Evolutionary conservation across 306 rosid species (phyloP).

Genomic region (Cucurbita argyrosperma): DNA sequence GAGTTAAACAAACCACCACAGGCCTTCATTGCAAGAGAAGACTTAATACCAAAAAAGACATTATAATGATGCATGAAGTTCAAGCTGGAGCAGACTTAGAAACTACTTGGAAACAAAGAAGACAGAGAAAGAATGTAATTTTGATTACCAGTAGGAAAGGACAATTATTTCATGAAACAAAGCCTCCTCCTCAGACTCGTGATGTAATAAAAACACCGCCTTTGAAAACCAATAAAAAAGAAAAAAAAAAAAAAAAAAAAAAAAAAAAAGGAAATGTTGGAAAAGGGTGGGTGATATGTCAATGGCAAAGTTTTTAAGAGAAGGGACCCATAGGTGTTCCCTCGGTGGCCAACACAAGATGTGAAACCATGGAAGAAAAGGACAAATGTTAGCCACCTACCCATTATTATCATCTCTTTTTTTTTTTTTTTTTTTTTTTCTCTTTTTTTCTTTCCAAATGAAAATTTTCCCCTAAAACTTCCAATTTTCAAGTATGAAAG

Average conservation of each 20-base stretch:
- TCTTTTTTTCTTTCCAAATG: not conserved
- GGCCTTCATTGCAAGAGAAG: too few relatives aligned
- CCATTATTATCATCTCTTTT: conserved; percentile 3
- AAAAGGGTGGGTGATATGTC: conserved; percentile 18
- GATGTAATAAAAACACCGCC: not conserved
- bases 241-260: not conserved
- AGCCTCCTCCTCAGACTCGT: not conserved
- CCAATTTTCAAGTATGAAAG: conserved; percentile 4
- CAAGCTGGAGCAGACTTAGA: not conserved
- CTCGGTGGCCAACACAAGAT: conserved; percentile 19
- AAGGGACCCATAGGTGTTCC: conserved; percentile 11
- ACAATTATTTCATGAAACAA: conserved; percentile 6
- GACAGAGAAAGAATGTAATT: not conserved
- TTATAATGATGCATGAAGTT: not conserved
- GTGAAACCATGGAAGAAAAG: conserved; percentile 7
- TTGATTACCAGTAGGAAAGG: not conserved
- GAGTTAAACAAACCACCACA: too few relatives aligned
- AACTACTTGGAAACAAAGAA: not conserved
- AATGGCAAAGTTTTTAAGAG: conserved; percentile 11
- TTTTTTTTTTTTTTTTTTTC: not conserved
- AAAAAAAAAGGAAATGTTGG: not conserved
- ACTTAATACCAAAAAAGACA: too few relatives aligned
- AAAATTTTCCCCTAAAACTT: not conserved
- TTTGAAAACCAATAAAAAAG: not conserved
- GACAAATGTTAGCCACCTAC: conserved; percentile 15